These are phyloP conservation scores for Albatrellus sp. DNA, from an alignment of 1,284 basidiomycete genomes.

Conservation along the genomic window DNA sequence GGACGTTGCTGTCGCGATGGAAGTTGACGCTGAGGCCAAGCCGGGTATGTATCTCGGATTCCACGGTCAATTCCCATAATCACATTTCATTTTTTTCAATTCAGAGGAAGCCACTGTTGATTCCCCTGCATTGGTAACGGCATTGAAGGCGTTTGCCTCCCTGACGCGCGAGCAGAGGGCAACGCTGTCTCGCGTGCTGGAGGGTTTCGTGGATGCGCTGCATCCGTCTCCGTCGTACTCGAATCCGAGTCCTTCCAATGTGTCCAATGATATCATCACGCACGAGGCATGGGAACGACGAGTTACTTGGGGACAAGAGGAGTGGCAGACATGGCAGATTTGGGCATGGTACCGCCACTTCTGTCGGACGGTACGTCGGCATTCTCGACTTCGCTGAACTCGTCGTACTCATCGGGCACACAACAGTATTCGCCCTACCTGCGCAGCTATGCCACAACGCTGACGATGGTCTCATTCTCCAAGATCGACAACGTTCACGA, in stretches of 20 bases:
- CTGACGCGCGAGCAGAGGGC: constrained; percentile 64
- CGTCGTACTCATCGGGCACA: neutral
- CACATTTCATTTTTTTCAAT: neutral
- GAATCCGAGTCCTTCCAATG: constrained; percentile 20
- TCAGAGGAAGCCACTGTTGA: constrained; percentile 37
- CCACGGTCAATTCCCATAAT: neutral
- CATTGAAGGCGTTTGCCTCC: constrained; percentile 60
- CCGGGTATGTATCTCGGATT: constrained; percentile 22
- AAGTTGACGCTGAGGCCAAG: constrained; percentile 59
- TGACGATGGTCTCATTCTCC: constrained; percentile 51
- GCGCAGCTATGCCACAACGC: constrained; percentile 52
- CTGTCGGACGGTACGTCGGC: constrained; percentile 43
- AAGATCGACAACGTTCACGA: constrained; percentile 44
- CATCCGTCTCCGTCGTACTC: constrained; percentile 26
- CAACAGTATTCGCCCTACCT: constrained; percentile 64
- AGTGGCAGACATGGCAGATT: constrained; percentile 74
- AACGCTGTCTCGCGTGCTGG: constrained; percentile 52
- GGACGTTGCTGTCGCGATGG: constrained; percentile 37
- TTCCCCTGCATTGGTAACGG: constrained; percentile 53
- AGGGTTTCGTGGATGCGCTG: constrained; percentile 59
- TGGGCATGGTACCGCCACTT: constrained; percentile 85
- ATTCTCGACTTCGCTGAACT: constrained; percentile 3
- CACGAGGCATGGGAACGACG: constrained; percentile 59
- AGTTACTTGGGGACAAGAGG: constrained; percentile 50
- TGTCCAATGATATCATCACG: constrained; percentile 36